Evolutionary conservation across 352 stramenopile species (phyloP).

Genomic region (Globisporangium cystogenes): DNA sequence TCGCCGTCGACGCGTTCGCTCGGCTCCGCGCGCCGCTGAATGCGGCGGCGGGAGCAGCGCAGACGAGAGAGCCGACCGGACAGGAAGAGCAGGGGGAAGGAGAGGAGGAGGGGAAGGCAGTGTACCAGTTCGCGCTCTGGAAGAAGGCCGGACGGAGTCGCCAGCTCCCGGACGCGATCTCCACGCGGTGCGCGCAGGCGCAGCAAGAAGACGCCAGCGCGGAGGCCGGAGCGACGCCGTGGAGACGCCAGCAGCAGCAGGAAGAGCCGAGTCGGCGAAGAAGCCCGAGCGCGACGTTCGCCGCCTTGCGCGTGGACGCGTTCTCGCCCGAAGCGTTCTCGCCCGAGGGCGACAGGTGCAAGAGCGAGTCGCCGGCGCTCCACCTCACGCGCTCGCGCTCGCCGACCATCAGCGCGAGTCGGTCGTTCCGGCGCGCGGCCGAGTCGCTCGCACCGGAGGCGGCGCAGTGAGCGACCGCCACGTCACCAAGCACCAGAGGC

Average conservation of each 20-base stretch:
- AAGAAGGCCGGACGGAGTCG: conserved; percentile 40
- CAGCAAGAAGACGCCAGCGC: background rate
- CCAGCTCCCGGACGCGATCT: conserved; percentile 42
- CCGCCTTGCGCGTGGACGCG: background rate
- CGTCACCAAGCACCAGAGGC: background rate
- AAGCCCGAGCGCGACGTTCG: background rate
- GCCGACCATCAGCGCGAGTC: conserved; percentile 12
- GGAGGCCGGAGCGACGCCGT: background rate
- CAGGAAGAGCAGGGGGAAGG: conserved; percentile 2
- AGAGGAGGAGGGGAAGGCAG: conserved; percentile 16
- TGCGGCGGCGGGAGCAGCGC: too few relatives aligned
- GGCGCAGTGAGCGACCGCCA: background rate
- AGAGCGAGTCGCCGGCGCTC: background rate
- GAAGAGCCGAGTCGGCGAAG: background rate
- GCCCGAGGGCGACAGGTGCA: background rate
- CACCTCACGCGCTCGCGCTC: conserved; percentile 6
- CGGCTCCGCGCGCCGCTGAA: background rate
- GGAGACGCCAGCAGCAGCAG: too few relatives aligned
- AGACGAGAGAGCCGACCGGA: background rate
- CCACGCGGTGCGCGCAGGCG: conserved; percentile 13
- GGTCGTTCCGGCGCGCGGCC: background rate
- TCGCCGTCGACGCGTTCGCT: background rate
- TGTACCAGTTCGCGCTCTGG: conserved; percentile 58
- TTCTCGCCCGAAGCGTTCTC: background rate
- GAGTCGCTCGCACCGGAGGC: background rate